Base-by-base conservation (phyloP, 139 green algal species). In the Micromonas pusilla region DNA sequence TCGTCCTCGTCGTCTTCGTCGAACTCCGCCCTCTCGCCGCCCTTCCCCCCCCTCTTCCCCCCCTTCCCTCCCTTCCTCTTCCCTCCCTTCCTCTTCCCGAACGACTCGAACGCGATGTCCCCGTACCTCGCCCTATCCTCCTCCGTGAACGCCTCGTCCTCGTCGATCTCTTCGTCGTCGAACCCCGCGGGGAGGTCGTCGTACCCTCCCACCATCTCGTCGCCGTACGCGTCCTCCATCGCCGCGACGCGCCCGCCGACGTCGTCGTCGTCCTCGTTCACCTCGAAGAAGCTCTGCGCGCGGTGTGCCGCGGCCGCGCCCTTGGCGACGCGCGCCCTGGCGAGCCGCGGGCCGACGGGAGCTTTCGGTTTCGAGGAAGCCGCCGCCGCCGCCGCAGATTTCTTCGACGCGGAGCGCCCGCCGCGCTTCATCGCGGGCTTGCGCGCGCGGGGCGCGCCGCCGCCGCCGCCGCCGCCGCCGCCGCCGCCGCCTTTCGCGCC, bases 151-250 rank as follows among this genome's bases (percentile, higher is more conserved):
- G 93, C 93, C 19, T 84, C 63, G 38, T 98, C 93, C 72, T 98
- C 93, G 54, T 97, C 92, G 36, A 98, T 97, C 70, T 98, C 93
- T 79, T 98, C 93, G 33, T 97, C 93, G 75, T 97, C 89, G 13
- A 82, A 76, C 1, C 30, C 68, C 4, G 0, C 5, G 16, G 37
- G 63, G 2, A 70, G 31, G 32, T 70, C 63, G 3, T 70, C 63
- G 63, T 37, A 38, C 23, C 32, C 36, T 16, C 19, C 33, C 19
- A n/a, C n/a, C n/a, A 23, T 57, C 9, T 36, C 67, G 67, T 62
- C 67, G 4, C 60, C 67, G 20, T 32, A 63, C 33, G 3, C 67
- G 13, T 74, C 67, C 34, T 28, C 34, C 19, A 62, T 36, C 3
- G 25, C 33, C 1, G 37, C 37, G 19, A n/a, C 21, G 45, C 45